These are phyloP conservation scores for Pleurotus pulmonarius DNA, from an alignment of 768 basidiomycete genomes.

Conservation along the genomic window DNA sequence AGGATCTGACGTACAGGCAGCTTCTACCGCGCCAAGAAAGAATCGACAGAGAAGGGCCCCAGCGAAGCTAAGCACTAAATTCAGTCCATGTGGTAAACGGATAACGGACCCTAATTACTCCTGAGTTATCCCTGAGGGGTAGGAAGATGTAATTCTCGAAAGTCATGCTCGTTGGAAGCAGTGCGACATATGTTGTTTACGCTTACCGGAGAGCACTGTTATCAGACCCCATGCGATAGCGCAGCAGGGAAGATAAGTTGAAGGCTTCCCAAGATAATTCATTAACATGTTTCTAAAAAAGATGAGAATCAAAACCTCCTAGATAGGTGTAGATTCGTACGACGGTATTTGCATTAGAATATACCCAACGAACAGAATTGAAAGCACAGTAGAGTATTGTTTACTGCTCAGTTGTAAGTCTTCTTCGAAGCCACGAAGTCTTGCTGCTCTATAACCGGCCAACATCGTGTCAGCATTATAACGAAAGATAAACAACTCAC, in stretches of 20 bases:
- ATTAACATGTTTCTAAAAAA: constrained; percentile 64
- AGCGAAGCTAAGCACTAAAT: constrained; percentile 27
- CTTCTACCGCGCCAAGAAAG: constrained; percentile 50
- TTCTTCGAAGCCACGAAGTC: constrained; percentile 48
- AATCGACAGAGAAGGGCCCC: constrained; percentile 45
- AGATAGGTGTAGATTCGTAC: constrained; percentile 9
- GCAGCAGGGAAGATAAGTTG: constrained; percentile 56
- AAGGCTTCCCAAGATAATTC: constrained; percentile 59
- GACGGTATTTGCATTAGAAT: constrained; percentile 29
- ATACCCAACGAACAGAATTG: constrained; percentile 43
- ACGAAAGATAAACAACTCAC: constrained; percentile 27
- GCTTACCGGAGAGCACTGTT: constrained; percentile 44
- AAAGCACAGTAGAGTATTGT: constrained; percentile 46
- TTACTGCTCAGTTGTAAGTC: constrained; percentile 45
- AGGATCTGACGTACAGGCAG: constrained; percentile 23
- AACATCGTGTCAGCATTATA: not conserved
- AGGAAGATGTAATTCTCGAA: not conserved
- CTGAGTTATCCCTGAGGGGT: not conserved
- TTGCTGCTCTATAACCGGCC: constrained; percentile 39
- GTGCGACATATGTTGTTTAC: not conserved
- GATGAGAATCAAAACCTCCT: not conserved
- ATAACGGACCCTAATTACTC: not conserved
- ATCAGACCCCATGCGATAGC: constrained; percentile 66
- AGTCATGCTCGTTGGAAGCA: not conserved
- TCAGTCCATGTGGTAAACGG: not conserved